Evolutionary conservation across 805 yeast species (phyloP), one percentile per base, ranked within the genome.

Genomic region (Ogataea populi-albae): DNA sequence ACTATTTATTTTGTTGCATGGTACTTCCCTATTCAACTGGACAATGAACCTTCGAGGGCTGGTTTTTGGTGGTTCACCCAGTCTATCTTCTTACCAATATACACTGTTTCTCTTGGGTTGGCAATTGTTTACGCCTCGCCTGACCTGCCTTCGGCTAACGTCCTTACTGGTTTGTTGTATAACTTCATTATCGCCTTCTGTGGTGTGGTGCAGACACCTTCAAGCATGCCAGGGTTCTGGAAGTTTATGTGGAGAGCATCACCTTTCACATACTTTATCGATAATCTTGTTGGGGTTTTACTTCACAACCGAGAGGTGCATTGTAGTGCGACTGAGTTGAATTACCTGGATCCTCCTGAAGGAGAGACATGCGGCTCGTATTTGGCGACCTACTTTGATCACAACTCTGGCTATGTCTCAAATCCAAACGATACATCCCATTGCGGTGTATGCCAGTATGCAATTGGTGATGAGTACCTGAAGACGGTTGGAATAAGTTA

Each of bases 161-260:
- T 79, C 35, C 59, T 81, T 30, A 62, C 71, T 35, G 70, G 81
- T 28, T 59, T 82, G 46, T 59, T 75, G 42, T 71, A 76, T 55
- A 64, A 81, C 23, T 72, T 82, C 54, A 59, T 74, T 49, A 68
- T 81, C 38, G 64, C 79, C 16, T 83, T 84, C 64, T 71, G 84
- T 57, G 87, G 89, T 64, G 81, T 81, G 38, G 65, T 79, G 40
- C 86, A 79, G 51, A 75, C 79, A 12, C 62, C 62, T 5, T 26
- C 42, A 3, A 61, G 68, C 35, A 72, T 84, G 79, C 93, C 94
- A 9, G 79, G 85, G 1, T 86, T 86, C 66, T 86, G 94, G 94
- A 77, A 74, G 30, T 86, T 82, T 57, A 82, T 86, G 88, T 80
- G 83, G 73, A 73, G 82, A 47, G 69, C 68, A 15, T 79, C 86